Evolutionary conservation across 2,329 filamentous ascomycete species (phyloP), one percentile per base, ranked within the genome.

Genomic region (Macrophomina pseudophaseolina): DNA sequence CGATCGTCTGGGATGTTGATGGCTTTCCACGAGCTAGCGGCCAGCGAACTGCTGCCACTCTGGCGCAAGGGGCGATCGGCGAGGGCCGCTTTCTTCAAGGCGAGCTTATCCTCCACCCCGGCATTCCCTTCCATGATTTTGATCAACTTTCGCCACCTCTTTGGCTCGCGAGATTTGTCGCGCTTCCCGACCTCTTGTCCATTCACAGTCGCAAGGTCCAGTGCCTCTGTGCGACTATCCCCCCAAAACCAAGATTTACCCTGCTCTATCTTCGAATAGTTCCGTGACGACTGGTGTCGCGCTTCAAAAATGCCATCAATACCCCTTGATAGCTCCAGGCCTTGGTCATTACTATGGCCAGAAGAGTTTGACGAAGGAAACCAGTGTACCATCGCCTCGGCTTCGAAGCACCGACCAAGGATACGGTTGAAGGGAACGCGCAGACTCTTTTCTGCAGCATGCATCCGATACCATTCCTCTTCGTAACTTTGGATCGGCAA

Each of bases 231-330:
- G 1, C 87, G 81, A 28, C 79, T 80, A 63, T 89, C 86, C 0
- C 81, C 85, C 83, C 85, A 87, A 72, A 84, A 87, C 86, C 86
- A 89, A 0, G 76, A 74, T 32, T 81, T 79, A 14, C 77, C 80
- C 8, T 69, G 46, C 12, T 73, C 69, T 0, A 76, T 71, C 0
- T 76, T 68, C 2, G 33, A 5, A 66, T 89, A 85, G 16, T 80
- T 75, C 12, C 77, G 68, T 0, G 74, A 71, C 1, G 84, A 81
- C 70, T 81, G 87, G 0, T 73, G 70, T 1, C 86, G 81, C 0
- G 80, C 85, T n/a, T 78, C 75, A 0, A 80, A 58, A 0, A 86
- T 74, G 2, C 82, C 80, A 12, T 75, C 71, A 0, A 85, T 70
- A n/a, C 87, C 86, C 40, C 2, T 64, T 54, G 40, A 52, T 18